Conservation (phyloP, 129 eudicot species). For the Apium graveolens region DNA sequence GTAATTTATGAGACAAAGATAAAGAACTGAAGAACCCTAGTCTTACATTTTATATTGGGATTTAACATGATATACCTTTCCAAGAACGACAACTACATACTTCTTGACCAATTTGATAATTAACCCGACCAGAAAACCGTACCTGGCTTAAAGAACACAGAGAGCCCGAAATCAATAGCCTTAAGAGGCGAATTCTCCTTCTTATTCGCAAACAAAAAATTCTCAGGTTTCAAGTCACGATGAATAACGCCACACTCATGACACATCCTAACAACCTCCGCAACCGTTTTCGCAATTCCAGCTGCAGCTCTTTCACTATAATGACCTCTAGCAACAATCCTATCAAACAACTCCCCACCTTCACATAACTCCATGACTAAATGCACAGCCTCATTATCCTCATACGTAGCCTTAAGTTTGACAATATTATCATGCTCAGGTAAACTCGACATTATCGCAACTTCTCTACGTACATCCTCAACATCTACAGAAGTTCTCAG, state of each 20-base stretch:
- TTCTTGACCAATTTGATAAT: background rate
- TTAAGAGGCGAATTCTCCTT: conserved; percentile 19
- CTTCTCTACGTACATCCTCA: conserved; percentile 10
- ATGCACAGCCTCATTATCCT: conserved; percentile 12
- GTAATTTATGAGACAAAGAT: background rate
- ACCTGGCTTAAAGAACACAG: conserved; percentile 18
- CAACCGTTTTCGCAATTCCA: conserved; percentile 3
- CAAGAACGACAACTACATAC: background rate
- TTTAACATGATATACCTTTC: background rate
- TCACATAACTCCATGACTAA: conserved; percentile 13
- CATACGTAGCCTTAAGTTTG: conserved; percentile 8
- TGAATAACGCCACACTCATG: conserved; percentile 13
- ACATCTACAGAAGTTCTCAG: conserved; percentile 7
- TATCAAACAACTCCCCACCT: conserved; percentile 19
- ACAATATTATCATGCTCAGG: conserved; percentile 10
- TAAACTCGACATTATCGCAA: conserved; percentile 10
- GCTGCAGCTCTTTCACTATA: conserved; percentile 20
- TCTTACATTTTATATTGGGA: background rate
- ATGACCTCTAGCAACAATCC: conserved; percentile 13
- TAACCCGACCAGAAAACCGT: background rate
- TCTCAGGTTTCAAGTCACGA: conserved; percentile 16
- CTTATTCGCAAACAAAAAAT: conserved; percentile 14
- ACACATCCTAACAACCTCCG: conserved; percentile 12
- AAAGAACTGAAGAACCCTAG: background rate
- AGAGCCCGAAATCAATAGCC: conserved; percentile 21